Base-by-base conservation (phyloP, 352 stramenopile genomes). In the Phytophthora tentaculata region DNA sequence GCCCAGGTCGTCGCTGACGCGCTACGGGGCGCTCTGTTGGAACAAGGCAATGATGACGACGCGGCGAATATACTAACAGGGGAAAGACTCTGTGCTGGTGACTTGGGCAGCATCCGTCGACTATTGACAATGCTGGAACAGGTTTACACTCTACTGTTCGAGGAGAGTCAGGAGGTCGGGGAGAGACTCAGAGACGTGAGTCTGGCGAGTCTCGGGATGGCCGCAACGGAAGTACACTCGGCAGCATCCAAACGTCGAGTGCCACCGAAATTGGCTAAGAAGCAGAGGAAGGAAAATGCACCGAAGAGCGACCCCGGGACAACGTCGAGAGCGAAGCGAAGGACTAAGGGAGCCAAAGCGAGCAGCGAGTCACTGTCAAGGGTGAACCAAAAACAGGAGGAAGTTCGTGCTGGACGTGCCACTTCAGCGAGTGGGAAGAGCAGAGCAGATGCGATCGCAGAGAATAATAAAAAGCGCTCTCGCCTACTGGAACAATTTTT, bases 1-100 rank as follows among this genome's bases (percentile, higher is more conserved):
- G 91, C 89, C 9, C 87, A 97, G 67, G 57, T 92, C 41, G 85
- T 97, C 8, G 80, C 96, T 16, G 85, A 95, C 63, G 89, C 89
- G 24, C 72, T 97, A 45, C 66, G 71, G 2, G 72, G 74, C 22
- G 84, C 87, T 17, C 62, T 96, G 50, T 77, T 97, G 45, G 86
- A 91, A 39, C 83, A 94, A 51, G 73, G 29, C 41, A 64, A 76
- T 10, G 49, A 65, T 10, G 59, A 28, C 16, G 64, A 74, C 19
- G 22, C 29, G 10, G 61, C 88, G 29, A 66, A 64, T 12, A 72
- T 84, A 28, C 67, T 97, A 24, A 93, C 78, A 14, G 90, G 90
- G 14, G 57, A 67, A 24, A 50, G 64, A 22, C 57, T 94, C 9
- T 92, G 84, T 55, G 69, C 60, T 7, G 86, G 86, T 6, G 79